These are phyloP conservation scores for Fusarium transvaalense DNA, from an alignment of 2,329 filamentous ascomycete genomes.

Conservation along the genomic window DNA sequence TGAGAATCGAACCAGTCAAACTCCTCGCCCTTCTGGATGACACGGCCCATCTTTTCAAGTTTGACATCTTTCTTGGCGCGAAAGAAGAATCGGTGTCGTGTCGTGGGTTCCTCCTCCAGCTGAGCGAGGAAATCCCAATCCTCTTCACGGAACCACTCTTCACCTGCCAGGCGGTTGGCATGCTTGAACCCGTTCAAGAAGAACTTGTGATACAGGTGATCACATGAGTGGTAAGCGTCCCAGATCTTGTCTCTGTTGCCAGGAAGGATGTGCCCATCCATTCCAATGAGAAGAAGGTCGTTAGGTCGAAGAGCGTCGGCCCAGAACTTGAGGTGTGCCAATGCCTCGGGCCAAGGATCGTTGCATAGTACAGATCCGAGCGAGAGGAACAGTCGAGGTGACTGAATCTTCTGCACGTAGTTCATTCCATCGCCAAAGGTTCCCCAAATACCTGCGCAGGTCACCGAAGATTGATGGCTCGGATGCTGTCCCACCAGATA, in stretches of 20 bases:
- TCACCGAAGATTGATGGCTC: slow-evolving; percentile 45
- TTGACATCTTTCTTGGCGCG: slow-evolving; percentile 53
- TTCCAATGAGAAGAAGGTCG: slow-evolving; percentile 56
- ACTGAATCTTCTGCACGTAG: slow-evolving; percentile 49
- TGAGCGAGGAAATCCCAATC: slow-evolving; percentile 57
- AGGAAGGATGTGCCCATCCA: slow-evolving; percentile 56
- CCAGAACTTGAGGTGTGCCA: slow-evolving; percentile 55
- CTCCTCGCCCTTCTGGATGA: slow-evolving; percentile 52
- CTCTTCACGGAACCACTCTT: slow-evolving; percentile 52
- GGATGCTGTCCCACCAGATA: slow-evolving; percentile 51
- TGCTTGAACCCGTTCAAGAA: slow-evolving; percentile 57
- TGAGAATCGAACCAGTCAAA: slow-evolving; percentile 61
- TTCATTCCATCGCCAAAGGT: slow-evolving; percentile 55
- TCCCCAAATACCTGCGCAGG: slow-evolving; percentile 57
- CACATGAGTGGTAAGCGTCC: slow-evolving; percentile 56
- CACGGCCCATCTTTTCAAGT: slow-evolving; percentile 43
- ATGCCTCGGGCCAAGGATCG: slow-evolving; percentile 54
- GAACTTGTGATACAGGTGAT: slow-evolving; percentile 54
- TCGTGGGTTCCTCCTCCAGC: slow-evolving; percentile 54
- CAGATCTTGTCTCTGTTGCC: slow-evolving; percentile 55
- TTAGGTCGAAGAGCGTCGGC: slow-evolving; percentile 51
- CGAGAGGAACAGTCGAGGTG: slow-evolving; percentile 56
- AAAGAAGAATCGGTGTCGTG: slow-evolving; percentile 57
- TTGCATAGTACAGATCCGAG: slow-evolving; percentile 59
- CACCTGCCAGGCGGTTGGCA: slow-evolving; percentile 53